These are phyloP conservation scores for Mucor indicus DNA, from an alignment of 371 early-diverging fungal genomes.

Conservation along the genomic window DNA sequence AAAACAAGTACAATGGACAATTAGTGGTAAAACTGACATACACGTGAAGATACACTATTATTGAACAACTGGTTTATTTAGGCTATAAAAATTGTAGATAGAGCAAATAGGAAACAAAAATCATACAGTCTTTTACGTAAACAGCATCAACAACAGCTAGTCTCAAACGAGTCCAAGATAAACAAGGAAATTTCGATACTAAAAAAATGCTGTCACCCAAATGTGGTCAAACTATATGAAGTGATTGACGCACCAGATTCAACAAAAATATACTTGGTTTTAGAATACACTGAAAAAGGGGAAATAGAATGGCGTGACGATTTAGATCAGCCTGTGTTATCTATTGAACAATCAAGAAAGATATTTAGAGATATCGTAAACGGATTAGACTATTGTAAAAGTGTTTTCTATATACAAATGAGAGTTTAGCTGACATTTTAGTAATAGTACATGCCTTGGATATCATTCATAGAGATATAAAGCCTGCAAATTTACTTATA, in stretches of 20 bases:
- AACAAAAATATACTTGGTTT: constrained; percentile 83
- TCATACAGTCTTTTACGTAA: constrained; percentile 45
- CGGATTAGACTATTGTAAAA: constrained; percentile 86
- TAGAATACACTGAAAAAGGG: constrained; percentile 90
- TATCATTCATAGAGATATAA: constrained; percentile 94
- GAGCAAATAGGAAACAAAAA: constrained; percentile 66
- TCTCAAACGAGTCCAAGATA: constrained; percentile 74
- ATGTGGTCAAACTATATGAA: constrained; percentile 87
- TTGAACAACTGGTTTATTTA: constrained; percentile 15
- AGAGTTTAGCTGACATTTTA: not conserved
- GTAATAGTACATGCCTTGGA: constrained; percentile 83
- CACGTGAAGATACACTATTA: not conserved
- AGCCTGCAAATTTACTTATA: constrained; percentile 88
- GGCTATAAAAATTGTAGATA: constrained; percentile 88
- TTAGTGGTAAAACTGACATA: constrained; percentile 51
- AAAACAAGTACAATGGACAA: constrained; percentile 74
- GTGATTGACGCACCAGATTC: constrained; percentile 93
- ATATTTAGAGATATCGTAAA: constrained; percentile 89
- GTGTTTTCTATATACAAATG: not conserved
- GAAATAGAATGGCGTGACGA: constrained; percentile 87
- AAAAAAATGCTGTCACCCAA: constrained; percentile 91
- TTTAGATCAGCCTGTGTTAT: constrained; percentile 65
- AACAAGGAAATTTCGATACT: constrained; percentile 93
- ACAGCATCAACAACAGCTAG: constrained; percentile 28
- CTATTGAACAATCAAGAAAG: constrained; percentile 62